phyloP scores from a whole-genome alignment of 345 rosid species.

The Eutrema yunnanense region DNA sequence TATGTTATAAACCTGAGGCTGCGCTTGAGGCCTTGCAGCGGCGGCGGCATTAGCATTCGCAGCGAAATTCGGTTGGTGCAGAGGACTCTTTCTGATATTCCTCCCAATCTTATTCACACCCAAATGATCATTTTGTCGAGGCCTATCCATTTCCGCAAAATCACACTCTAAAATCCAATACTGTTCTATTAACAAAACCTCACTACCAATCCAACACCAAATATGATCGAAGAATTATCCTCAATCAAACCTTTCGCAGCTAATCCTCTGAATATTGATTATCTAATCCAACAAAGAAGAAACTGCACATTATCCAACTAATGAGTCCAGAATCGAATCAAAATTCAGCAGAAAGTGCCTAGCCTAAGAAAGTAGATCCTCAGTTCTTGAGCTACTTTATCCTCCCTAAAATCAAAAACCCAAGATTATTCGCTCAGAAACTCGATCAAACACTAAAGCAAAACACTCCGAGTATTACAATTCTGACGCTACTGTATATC shows the following conservation, averaged over 20 bases:
- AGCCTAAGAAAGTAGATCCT: slow-evolving; percentile 7
- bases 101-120: slow-evolving; percentile 85
- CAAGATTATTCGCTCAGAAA: background rate
- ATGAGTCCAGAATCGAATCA: slow-evolving; percentile 6
- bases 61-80: slow-evolving; percentile 65
- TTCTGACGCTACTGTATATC: slow-evolving; percentile 5
- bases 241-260: background rate
- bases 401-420: background rate
- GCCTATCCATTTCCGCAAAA: slow-evolving; percentile 54
- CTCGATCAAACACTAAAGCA: slow-evolving; percentile 7
- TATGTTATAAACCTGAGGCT: slow-evolving; percentile 91
- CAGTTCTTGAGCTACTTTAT: slow-evolving; percentile 1
- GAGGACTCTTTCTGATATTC: slow-evolving; percentile 78
- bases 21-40: slow-evolving; percentile 74
- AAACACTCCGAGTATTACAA: background rate
- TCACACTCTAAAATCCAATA: background rate
- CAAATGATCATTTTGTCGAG: slow-evolving; percentile 61
- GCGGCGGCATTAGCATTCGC: slow-evolving; percentile 23
- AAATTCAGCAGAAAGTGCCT: background rate
- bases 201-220: slow-evolving; percentile 13
- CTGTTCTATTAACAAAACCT: slow-evolving; percentile 1
- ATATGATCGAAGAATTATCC: background rate
- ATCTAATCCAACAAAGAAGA: background rate
- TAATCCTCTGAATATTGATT: background rate
- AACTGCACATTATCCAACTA: background rate